Evolutionary conservation across 352 stramenopile genomes (phyloP).

Genomic region (Phytophthora constricta): DNA sequence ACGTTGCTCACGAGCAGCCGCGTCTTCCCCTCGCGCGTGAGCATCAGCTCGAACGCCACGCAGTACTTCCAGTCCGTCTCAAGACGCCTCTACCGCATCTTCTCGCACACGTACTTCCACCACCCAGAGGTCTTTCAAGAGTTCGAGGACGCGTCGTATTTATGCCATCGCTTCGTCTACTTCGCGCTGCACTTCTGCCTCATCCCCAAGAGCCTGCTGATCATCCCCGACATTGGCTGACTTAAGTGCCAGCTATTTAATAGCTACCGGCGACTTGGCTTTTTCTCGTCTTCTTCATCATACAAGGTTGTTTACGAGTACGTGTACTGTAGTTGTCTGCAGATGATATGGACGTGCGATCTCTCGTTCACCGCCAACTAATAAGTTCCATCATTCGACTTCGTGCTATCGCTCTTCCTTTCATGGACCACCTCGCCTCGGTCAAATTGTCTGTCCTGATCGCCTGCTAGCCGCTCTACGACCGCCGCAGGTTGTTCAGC

Average conservation of each 20-base stretch:
- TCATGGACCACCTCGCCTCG: not conserved
- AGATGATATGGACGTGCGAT: too few species aligned
- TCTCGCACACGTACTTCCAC: constrained; percentile 88
- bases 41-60: constrained; percentile 78
- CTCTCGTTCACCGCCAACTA: too few species aligned
- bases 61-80: constrained; percentile 90
- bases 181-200: constrained; percentile 81
- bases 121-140: constrained; percentile 77
- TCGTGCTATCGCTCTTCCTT: too few species aligned
- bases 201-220: constrained; percentile 84
- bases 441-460: not conserved
- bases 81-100: constrained; percentile 82
- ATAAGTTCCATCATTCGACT: too few species aligned
- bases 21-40: constrained; percentile 81
- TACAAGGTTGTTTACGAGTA: too few species aligned
- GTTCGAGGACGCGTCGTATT: constrained; percentile 75
- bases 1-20: constrained; percentile 82
- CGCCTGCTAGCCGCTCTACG: constrained; percentile 35
- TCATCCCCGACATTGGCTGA: constrained; percentile 79
- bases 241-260: too few species aligned
- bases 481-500: constrained; percentile 96
- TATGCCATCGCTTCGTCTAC: constrained; percentile 88
- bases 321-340: too few species aligned
- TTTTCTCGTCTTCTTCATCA: too few species aligned
- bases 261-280: constrained; percentile 3